Evolutionary conservation across 192 early-diverging fungal genomes (phyloP).

Genomic region (Dissophora globulifera): DNA sequence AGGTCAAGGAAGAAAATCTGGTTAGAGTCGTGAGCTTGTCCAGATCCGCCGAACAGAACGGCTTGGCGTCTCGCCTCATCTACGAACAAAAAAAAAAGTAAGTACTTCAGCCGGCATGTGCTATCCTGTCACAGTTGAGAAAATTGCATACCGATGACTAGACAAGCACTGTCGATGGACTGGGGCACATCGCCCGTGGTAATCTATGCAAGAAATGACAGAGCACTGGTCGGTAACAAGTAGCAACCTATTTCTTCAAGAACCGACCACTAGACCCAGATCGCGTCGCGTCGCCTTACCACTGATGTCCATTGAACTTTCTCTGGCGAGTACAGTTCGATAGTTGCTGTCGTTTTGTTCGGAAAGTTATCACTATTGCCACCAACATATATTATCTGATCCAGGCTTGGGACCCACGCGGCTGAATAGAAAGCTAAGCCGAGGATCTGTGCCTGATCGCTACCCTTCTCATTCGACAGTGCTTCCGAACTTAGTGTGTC

Average conservation of each 20-base stretch:
- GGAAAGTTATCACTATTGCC: neutral
- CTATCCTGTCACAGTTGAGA: no score
- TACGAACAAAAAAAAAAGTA: neutral
- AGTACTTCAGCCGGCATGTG: neutral
- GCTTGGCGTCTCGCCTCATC: neutral
- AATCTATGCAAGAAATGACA: no score
- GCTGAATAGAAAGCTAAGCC: neutral
- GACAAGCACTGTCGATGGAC: neutral
- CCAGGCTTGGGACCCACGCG: neutral
- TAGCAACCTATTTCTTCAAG: no score
- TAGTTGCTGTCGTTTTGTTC: neutral
- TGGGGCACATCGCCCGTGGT: neutral
- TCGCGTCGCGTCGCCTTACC: no score
- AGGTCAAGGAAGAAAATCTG: conserved; percentile 3
- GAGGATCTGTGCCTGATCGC: neutral
- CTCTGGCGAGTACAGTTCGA: neutral
- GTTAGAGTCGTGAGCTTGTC: neutral
- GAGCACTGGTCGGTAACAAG: no score
- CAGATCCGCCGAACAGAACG: neutral
- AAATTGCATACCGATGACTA: neutral
- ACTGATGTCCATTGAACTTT: conserved; percentile 1
- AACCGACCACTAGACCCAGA: no score
- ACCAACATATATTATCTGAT: neutral
- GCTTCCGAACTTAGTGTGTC: neutral
- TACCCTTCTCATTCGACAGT: neutral